These are phyloP conservation scores for Dichotomocladium elegans DNA, from an alignment of 371 early-diverging fungal species.

Conservation along the genomic window DNA sequence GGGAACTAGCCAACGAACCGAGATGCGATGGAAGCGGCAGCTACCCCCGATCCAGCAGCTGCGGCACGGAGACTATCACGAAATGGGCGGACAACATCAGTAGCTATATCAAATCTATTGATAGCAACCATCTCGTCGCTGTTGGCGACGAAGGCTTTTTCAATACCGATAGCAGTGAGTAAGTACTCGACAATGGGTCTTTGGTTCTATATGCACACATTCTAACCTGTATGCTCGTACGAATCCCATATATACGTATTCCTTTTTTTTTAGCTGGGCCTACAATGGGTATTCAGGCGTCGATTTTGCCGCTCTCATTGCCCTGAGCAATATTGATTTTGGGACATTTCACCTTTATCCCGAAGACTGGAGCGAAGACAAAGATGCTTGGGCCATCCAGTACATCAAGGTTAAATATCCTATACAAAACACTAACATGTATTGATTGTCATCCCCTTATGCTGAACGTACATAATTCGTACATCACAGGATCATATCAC, in stretches of 20 bases:
- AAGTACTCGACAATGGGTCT: neutral
- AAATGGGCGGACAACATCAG: conserved; percentile 3
- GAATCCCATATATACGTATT: neutral
- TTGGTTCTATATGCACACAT: neutral
- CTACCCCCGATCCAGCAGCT: neutral
- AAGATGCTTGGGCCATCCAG: neutral
- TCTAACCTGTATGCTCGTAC: too few species aligned
- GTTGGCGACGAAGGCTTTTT: conserved; percentile 12
- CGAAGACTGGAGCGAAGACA: neutral
- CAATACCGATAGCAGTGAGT: neutral
- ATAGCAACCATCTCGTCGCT: conserved; percentile 5
- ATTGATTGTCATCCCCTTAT: neutral
- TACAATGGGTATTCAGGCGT: conserved; percentile 5
- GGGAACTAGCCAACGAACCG: conserved; percentile 7
- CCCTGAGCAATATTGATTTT: conserved; percentile 4
- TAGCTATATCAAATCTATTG: conserved; percentile 6
- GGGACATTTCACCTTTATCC: conserved; percentile 8
- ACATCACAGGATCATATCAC: neutral
- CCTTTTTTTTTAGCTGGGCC: neutral
- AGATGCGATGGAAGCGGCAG: neutral
- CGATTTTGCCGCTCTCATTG: conserved; percentile 3
- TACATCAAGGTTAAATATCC: neutral
- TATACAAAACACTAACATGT: too few species aligned
- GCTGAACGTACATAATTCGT: neutral
- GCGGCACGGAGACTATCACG: neutral